These are phyloP conservation scores for Hemisphaericaspora nanyangensis DNA, from an alignment of 805 yeast genomes.

Conservation along the genomic window DNA sequence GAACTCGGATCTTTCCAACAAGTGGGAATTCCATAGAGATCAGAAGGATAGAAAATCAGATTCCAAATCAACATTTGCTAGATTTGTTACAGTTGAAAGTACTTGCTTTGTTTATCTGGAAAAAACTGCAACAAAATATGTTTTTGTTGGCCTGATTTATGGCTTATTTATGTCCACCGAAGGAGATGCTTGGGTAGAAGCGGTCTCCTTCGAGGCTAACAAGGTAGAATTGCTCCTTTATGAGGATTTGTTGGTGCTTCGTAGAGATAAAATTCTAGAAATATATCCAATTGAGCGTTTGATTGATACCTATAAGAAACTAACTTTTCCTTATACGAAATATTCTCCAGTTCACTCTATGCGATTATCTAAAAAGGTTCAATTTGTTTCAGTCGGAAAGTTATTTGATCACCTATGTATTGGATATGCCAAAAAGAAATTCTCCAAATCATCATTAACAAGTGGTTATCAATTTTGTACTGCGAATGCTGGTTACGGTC, in stretches of 20 bases:
- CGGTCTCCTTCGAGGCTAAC: background rate
- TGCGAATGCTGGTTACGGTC: background rate
- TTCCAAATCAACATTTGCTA: no score
- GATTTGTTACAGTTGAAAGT: background rate
- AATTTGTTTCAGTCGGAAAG: background rate
- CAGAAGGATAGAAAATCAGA: background rate
- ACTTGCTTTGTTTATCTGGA: background rate
- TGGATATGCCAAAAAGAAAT: background rate
- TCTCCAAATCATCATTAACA: background rate
- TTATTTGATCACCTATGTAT: background rate
- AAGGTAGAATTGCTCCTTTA: background rate
- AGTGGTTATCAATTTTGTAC: background rate
- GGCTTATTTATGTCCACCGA: background rate
- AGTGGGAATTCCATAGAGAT: background rate
- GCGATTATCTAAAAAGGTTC: background rate
- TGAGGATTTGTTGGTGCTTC: background rate
- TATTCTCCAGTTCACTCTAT: background rate
- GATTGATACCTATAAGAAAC: background rate
- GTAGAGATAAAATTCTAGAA: background rate
- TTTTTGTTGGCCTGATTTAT: background rate
- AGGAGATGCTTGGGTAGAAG: background rate
- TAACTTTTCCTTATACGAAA: no score
- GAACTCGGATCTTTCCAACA: background rate
- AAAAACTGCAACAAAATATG: background rate
- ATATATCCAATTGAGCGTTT: no score